Evolutionary conservation across 495 filamentous ascomycete species (phyloP), one percentile per base, ranked within the genome.

Genomic region (Cercophora scortea): DNA sequence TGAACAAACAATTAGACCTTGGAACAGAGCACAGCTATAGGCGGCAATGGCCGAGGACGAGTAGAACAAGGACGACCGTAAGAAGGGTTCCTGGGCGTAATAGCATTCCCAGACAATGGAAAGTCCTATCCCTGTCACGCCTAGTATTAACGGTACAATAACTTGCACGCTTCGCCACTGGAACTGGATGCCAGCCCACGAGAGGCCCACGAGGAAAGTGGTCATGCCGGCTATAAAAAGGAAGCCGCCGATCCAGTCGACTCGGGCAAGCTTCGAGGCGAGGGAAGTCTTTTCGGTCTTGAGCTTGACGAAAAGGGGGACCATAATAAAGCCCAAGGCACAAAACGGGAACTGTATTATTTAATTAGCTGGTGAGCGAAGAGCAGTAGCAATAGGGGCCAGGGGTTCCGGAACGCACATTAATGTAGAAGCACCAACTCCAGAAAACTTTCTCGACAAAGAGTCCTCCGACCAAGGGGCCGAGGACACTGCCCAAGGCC

Each of bases 401-500:
- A n/a, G n/a, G n/a, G n/a, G n/a, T n/a, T n/a, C n/a, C n/a, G n/a
- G n/a, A 10, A 53, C 59, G 32, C 53, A 65, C 60, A 43, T 62
- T 72, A 41, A 72, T 49, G 49, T 72, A 72, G 47, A 72, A 72
- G 16, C 68, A 66, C 70, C 70, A 72, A 4, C 58, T 54, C 70
- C 68, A 72, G n/a, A 59, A 71, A 12, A 42, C 74, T 52, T 60
- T 52, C 40, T 71, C 54, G 66, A 87, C 88, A 58, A 93, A 88
- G 2, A 84, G 78, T 13, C 88, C 88, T 13, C 88, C 88, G 12
- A 93, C 71, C 17, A 90, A 76, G 9, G 88, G 88, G 1, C 88
- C 88, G 8, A 89, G 61, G 6, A 84, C 83, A 53, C 79, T 78
- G 19, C 88, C 87, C 47, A 90, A 65, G 16, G 87, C 88, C 87